Evolutionary conservation across 148 eudicot genomes (phyloP).

Genomic region (Cornus florida): DNA sequence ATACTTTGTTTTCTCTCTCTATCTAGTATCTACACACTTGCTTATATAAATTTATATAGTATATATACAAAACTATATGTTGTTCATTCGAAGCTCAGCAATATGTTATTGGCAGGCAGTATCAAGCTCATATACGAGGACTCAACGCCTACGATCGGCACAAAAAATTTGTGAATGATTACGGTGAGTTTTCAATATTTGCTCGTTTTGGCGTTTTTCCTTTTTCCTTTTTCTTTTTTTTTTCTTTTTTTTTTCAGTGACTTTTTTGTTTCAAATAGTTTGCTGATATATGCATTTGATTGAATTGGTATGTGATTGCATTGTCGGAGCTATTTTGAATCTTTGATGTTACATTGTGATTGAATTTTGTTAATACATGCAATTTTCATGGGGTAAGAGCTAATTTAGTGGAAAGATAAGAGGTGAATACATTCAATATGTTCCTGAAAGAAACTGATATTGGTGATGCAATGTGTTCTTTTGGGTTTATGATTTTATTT

Average conservation of each 20-base stretch:
- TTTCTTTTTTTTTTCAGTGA: neutral
- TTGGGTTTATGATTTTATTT: neutral
- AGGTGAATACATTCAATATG: neutral
- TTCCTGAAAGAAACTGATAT: neutral
- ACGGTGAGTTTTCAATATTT: conserved; percentile 49
- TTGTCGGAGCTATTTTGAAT: neutral
- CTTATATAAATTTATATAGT: neutral
- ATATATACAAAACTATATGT: neutral
- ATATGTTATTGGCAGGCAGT: conserved; percentile 46
- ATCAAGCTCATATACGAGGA: conserved; percentile 69
- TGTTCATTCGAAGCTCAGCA: neutral
- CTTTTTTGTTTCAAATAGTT: too few species aligned
- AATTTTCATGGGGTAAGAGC: neutral
- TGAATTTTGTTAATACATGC: neutral
- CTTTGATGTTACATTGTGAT: neutral
- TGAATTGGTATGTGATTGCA: neutral
- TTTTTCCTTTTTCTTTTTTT: too few species aligned
- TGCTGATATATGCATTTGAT: neutral
- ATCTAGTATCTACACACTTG: neutral
- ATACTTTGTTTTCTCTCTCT: too few species aligned
- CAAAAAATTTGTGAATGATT: conserved; percentile 68
- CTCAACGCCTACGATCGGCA: conserved; percentile 82
- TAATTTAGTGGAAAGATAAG: neutral
- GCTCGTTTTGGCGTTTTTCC: too few species aligned
- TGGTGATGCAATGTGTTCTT: too few species aligned